Evolutionary conservation across 148 eudicot genomes (phyloP).

Genomic region (Limonium bicolor): DNA sequence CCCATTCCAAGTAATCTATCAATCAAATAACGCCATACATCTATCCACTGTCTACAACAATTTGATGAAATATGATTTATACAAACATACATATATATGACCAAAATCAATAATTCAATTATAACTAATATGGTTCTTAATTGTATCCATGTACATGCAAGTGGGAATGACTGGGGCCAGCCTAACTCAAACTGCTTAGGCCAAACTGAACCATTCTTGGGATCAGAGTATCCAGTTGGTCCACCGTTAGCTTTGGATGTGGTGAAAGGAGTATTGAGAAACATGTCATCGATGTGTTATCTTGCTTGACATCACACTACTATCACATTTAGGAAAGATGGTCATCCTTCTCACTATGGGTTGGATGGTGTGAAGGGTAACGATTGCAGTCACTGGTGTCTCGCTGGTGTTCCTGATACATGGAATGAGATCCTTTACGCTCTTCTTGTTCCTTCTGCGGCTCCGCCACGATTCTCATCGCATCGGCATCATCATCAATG

Average conservation of each 20-base stretch:
- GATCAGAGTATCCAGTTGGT: conserved; percentile 19
- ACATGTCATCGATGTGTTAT: conserved; percentile 15
- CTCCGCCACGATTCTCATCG: too few species aligned
- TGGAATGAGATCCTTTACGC: conserved; percentile 45
- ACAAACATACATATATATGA: not conserved
- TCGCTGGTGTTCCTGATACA: conserved; percentile 49
- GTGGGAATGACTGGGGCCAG: conserved; percentile 22
- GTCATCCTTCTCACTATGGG: conserved; percentile 36
- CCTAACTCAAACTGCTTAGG: conserved; percentile 18
- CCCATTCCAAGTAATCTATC: conserved; percentile 24
- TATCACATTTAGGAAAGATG: conserved; percentile 45
- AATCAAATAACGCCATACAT: not conserved
- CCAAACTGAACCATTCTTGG: conserved; percentile 15
- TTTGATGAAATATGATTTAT: not conserved
- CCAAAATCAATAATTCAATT: not conserved
- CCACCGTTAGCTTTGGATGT: conserved; percentile 10
- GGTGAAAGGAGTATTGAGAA: conserved; percentile 16
- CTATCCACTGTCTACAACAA: not conserved
- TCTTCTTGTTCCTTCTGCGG: not conserved
- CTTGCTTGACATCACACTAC: conserved; percentile 24
- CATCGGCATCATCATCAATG: too few species aligned
- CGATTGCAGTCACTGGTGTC: conserved; percentile 64
- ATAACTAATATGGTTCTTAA: not conserved
- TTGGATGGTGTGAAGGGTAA: conserved; percentile 10
- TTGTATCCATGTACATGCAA: conserved; percentile 4